Conservation (phyloP, 768 basidiomycete genomes). For the Phylloporus sp. region DNA sequence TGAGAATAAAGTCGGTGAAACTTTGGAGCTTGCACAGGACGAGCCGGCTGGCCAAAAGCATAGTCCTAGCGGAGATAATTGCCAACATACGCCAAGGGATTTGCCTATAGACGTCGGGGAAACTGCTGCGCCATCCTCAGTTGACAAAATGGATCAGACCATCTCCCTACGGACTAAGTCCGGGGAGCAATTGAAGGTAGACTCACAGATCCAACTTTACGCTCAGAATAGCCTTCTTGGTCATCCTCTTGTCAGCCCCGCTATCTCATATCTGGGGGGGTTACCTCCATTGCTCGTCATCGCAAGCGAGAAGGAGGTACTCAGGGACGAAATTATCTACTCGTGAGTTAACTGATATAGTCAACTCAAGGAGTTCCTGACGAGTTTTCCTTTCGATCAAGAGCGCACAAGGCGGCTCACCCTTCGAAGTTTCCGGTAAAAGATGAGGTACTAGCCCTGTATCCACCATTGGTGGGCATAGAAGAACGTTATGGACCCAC, state of each 20-base stretch:
- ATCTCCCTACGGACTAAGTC: constrained; percentile 41
- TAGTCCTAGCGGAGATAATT: constrained; percentile 3
- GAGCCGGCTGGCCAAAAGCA: constrained; percentile 7
- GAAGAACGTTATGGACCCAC: constrained; percentile 57
- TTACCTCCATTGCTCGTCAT: constrained; percentile 84
- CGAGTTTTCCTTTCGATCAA: constrained; percentile 23
- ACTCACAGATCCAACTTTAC: constrained; percentile 83
- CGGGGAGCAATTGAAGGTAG: constrained; percentile 54
- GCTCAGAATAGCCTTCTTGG: constrained; percentile 69
- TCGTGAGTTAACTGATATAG: constrained; percentile 43
- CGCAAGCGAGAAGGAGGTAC: constrained; percentile 85
- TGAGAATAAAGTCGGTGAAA: constrained; percentile 13
- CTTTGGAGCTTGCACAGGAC: constrained; percentile 4
- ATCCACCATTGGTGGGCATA: constrained; percentile 54
- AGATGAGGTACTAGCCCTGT: constrained; percentile 45
- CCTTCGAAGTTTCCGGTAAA: constrained; percentile 62
- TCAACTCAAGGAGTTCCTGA: neutral
- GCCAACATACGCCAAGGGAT: constrained; percentile 18
- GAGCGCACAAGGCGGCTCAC: constrained; percentile 88
- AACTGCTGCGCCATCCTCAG: constrained; percentile 40
- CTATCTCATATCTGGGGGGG: constrained; percentile 80
- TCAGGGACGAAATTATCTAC: constrained; percentile 90
- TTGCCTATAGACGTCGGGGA: constrained; percentile 48
- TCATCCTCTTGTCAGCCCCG: constrained; percentile 84
- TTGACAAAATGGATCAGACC: constrained; percentile 39